Evolutionary conservation across 495 filamentous ascomycete species (phyloP).

Genomic region (Lasiosphaeris hirsuta): DNA sequence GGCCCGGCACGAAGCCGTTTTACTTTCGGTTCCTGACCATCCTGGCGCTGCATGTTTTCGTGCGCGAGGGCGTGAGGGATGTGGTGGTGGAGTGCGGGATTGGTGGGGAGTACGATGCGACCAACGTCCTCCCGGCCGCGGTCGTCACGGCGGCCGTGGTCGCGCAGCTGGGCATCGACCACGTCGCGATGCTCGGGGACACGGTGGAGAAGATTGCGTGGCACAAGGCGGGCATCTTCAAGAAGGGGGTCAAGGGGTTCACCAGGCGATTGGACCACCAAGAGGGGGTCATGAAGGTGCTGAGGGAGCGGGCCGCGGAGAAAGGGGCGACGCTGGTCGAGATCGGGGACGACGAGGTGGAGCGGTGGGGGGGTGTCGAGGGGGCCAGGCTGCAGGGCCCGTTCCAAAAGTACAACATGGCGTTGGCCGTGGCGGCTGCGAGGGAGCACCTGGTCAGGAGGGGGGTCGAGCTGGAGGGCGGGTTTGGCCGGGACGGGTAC

Average conservation of each 20-base stretch:
- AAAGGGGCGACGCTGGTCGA: conserved; percentile 33
- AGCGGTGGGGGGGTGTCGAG: conserved; percentile 36
- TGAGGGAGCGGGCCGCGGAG: conserved; percentile 37
- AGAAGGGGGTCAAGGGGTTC: conserved; percentile 37
- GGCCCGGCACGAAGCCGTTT: conserved; percentile 48
- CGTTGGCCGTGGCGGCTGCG: conserved; percentile 39
- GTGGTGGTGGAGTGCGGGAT: conserved; percentile 51
- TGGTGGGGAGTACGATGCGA: conserved; percentile 51
- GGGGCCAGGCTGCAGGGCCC: conserved; percentile 33
- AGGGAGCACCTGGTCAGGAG: conserved; percentile 33
- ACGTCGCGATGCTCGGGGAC: conserved; percentile 46
- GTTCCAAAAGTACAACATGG: conserved; percentile 46
- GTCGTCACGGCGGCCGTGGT: conserved; percentile 39
- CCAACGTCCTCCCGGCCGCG: conserved; percentile 40
- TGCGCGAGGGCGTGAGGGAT: conserved; percentile 35
- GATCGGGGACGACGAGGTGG: conserved; percentile 32
- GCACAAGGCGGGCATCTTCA: conserved; percentile 52
- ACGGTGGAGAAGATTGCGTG: conserved; percentile 50
- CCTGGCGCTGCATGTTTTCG: conserved; percentile 43
- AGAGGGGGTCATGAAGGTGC: conserved; percentile 35
- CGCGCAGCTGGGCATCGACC: conserved; percentile 48
- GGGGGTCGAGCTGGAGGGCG: conserved; percentile 19
- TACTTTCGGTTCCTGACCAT: conserved; percentile 56
- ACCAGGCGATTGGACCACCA: conserved; percentile 28
- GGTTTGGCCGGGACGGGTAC: conserved; percentile 17